These are phyloP conservation scores for Lipomyces yamadae DNA, from an alignment of 805 yeast genomes.

Conservation along the genomic window DNA sequence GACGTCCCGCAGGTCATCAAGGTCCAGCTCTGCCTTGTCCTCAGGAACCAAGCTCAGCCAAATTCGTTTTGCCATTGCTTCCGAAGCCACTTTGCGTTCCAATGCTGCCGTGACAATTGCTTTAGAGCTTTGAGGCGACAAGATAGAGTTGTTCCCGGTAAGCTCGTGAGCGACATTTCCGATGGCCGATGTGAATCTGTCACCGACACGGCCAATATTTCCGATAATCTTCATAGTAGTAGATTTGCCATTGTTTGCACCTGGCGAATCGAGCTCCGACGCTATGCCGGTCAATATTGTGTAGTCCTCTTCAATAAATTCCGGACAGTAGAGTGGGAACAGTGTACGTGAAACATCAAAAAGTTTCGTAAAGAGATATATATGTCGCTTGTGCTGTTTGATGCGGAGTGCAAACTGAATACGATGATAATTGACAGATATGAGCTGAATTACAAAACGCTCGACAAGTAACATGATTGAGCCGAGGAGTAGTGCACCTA, in stretches of 20 bases:
- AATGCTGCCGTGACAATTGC: constrained; percentile 45
- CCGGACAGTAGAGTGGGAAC: constrained; percentile 46
- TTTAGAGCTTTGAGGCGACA: constrained; percentile 9
- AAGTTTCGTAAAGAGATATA: constrained; percentile 42
- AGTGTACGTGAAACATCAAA: constrained; percentile 45
- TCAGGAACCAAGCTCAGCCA: constrained; percentile 51
- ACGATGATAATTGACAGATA: constrained; percentile 49
- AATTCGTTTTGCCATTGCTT: constrained; percentile 47
- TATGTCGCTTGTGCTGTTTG: constrained; percentile 45
- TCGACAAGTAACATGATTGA: constrained; percentile 48
- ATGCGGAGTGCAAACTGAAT: constrained; percentile 49
- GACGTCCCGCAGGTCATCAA: constrained; percentile 46
- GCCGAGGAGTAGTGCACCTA: constrained; percentile 48
- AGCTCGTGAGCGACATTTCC: constrained; percentile 16
- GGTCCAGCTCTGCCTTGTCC: constrained; percentile 44
- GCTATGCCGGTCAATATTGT: constrained; percentile 41
- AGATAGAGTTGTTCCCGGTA: neutral
- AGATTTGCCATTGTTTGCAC: constrained; percentile 13
- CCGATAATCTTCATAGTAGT: constrained; percentile 15
- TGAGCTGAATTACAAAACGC: constrained; percentile 46
- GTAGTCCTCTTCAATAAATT: constrained; percentile 48
- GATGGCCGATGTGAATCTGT: constrained; percentile 26
- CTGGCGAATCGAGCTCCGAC: constrained; percentile 23
- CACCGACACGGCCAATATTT: constrained; percentile 22
- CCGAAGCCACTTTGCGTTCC: constrained; percentile 40